phyloP scores from a whole-genome alignment of 2,329 filamentous ascomycete species.

The Colletotrichum eremochloae region DNA sequence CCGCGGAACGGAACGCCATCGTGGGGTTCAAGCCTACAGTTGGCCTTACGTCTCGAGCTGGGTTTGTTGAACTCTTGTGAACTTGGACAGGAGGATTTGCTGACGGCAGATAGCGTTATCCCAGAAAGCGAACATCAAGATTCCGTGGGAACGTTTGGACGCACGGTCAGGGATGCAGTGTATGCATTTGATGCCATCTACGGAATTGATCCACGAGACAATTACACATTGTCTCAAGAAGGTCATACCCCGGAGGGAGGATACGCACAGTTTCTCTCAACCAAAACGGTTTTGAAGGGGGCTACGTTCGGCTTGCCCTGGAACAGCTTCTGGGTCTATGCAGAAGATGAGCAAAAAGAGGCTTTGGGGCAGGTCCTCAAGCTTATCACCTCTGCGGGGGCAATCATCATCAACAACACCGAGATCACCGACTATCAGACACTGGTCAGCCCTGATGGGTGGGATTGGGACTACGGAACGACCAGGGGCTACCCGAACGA shows the following conservation, averaged over 20 bases:
- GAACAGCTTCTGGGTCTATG: conserved; percentile 77
- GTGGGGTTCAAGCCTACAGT: conserved; percentile 84
- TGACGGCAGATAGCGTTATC: conserved; percentile 58
- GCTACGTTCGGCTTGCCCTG: conserved; percentile 80
- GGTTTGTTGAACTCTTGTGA: conserved; percentile 43
- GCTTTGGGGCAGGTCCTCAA: conserved; percentile 65
- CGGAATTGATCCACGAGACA: conserved; percentile 73
- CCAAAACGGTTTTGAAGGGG: conserved; percentile 66
- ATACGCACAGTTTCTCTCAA: conserved; percentile 69
- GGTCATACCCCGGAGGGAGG: conserved; percentile 67
- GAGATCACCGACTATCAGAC: conserved; percentile 74
- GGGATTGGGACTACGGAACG: conserved; percentile 80
- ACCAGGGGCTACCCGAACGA: conserved; percentile 74
- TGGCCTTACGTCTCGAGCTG: conserved; percentile 75
- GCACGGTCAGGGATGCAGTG: conserved; percentile 77
- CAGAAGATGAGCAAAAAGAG: conserved; percentile 66
- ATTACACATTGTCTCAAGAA: conserved; percentile 72
- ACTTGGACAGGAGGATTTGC: background rate
- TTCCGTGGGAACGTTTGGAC: conserved; percentile 75
- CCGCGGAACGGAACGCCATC: conserved; percentile 76
- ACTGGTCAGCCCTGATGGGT: conserved; percentile 75
- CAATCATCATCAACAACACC: conserved; percentile 76
- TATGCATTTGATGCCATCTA: conserved; percentile 77
- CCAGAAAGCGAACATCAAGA: conserved; percentile 78
- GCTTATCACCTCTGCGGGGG: conserved; percentile 71